Base-by-base conservation (phyloP, 1,284 basidiomycete species). In the Pseudozyma sp. region DNA sequence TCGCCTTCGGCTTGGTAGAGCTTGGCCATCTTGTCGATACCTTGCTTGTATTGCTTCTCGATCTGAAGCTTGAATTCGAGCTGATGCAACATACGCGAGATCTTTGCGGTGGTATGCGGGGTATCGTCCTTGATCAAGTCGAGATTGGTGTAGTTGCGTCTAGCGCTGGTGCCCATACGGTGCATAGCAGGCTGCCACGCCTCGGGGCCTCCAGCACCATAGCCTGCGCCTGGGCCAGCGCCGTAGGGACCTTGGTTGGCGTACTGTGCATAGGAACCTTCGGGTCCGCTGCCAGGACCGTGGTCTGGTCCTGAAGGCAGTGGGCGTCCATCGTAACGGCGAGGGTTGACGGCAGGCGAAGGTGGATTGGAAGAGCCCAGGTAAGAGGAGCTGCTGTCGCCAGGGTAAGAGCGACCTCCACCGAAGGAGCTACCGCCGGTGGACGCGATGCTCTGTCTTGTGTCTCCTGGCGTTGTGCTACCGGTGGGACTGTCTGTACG, bases 21-120 rank as follows among this genome's bases (percentile, higher is more conserved):
- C 62, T 77, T 81, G 52, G 93, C 93, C 95, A 99, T 99, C 88
- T 98, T 98, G 86, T 99, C 96, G 80, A 98, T 97, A 51, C 97
- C 97, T 83, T 92, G 90, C 88, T 97, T 97, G 89, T 98, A 98
- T 87, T 99, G 95, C 87, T 93, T 91, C 86, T 99, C 97, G 77
- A 99, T 93, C 86, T 96, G 94, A 56, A 98, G 91, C 87, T 99
- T 99, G 90, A 97, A 98, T 86, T 99, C 95, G 77, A 99, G 91
- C 86, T 98, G 95, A 86, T 98, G 95, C 62, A 99, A 90, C 96
- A 98, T 98, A 78, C 91, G 91, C 50, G 94, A 93, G 85, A 99
- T 98, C 88, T 97, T 99, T 73, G 94, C 93, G 6, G 94, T 92
- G 21, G 94, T 96, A 83, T 96, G 91, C 19, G 96, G 96, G 42